phyloP scores from a whole-genome alignment of 2,329 filamentous ascomycete genomes.

The Fusarium sp. region DNA sequence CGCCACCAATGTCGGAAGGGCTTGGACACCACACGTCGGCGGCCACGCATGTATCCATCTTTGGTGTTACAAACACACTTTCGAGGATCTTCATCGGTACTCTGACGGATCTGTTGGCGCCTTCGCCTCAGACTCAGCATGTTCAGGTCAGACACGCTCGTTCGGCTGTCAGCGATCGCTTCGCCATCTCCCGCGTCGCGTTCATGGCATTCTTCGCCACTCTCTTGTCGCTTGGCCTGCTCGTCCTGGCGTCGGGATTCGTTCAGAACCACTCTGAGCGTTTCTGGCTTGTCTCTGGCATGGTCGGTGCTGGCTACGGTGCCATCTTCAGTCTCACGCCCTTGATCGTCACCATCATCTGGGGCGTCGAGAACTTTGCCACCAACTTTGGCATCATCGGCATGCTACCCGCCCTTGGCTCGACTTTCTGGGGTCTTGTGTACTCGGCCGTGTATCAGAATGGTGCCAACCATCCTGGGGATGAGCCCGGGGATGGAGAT shows the following conservation, averaged over 20 bases:
- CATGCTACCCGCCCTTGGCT: slow-evolving; percentile 88
- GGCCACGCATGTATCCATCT: slow-evolving; percentile 91
- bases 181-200: slow-evolving; percentile 79
- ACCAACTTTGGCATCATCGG: slow-evolving; percentile 98
- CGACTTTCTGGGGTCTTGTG: slow-evolving; percentile 90
- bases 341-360: slow-evolving; percentile 95
- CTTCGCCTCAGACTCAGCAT: slow-evolving; percentile 70
- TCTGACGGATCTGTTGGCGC: slow-evolving; percentile 88
- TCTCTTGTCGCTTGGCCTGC: slow-evolving; percentile 79
- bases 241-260: slow-evolving; percentile 80
- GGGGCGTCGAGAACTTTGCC: slow-evolving; percentile 98
- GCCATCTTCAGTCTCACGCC: slow-evolving; percentile 90
- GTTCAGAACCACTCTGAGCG: slow-evolving; percentile 80
- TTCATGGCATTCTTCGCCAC: slow-evolving; percentile 83
- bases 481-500: slow-evolving; percentile 46
- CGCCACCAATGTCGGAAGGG: slow-evolving; percentile 65
- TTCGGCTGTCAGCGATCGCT: slow-evolving; percentile 50
- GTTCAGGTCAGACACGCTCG: slow-evolving; percentile 57
- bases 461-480: slow-evolving; percentile 63
- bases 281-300: slow-evolving; percentile 87
- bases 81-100: slow-evolving; percentile 90
- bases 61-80: slow-evolving; percentile 90
- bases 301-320: slow-evolving; percentile 92
- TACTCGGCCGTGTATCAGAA: slow-evolving; percentile 86
- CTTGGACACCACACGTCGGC: slow-evolving; percentile 67